Percentiles rank a stretch among this genome's conserved stretches.
These are phyloP conservation scores for Trypanosoma avium DNA, from an alignment of 208 protist genomes.

Conservation along the genomic window DNA sequence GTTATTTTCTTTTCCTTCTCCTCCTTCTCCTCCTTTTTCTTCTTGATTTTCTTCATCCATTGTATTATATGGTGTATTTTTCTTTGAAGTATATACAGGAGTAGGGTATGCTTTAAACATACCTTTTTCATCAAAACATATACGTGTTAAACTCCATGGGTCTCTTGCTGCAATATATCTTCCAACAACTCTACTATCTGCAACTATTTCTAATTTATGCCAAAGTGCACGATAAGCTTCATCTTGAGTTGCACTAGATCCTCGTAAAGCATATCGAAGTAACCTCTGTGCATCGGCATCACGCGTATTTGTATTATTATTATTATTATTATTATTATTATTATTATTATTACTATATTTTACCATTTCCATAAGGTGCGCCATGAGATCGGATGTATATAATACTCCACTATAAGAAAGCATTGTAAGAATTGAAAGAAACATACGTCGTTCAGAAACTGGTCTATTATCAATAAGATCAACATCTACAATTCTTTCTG, in stretches of 20 bases:
- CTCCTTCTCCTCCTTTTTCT: neutral
- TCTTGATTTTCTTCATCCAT: neutral
- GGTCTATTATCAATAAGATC: slow-evolving; percentile 56
- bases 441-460: slow-evolving; percentile 69
- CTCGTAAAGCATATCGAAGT: slow-evolving; percentile 73
- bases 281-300: slow-evolving; percentile 75
- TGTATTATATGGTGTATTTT: slow-evolving; percentile 5
- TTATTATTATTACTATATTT: slow-evolving; percentile 70
- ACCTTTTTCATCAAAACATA: slow-evolving; percentile 58
- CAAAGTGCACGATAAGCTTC: slow-evolving; percentile 55
- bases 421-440: slow-evolving; percentile 76
- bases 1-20: neutral
- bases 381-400: slow-evolving; percentile 74
- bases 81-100: slow-evolving; percentile 22
- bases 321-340: too few species aligned
- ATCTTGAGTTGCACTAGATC: slow-evolving; percentile 56
- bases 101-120: slow-evolving; percentile 55
- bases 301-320: slow-evolving; percentile 33
- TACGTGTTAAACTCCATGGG: slow-evolving; percentile 62
- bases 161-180: slow-evolving; percentile 72
- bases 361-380: slow-evolving; percentile 87
- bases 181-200: slow-evolving; percentile 73
- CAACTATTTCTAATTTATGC: slow-evolving; percentile 43
- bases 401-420: slow-evolving; percentile 80
- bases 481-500: slow-evolving; percentile 68